A percentile compares a stretch with the other conserved stretches of the same genome.
These are phyloP conservation scores for Kandelia obovata DNA, from an alignment of 345 rosid genomes.

Conservation along the genomic window DNA sequence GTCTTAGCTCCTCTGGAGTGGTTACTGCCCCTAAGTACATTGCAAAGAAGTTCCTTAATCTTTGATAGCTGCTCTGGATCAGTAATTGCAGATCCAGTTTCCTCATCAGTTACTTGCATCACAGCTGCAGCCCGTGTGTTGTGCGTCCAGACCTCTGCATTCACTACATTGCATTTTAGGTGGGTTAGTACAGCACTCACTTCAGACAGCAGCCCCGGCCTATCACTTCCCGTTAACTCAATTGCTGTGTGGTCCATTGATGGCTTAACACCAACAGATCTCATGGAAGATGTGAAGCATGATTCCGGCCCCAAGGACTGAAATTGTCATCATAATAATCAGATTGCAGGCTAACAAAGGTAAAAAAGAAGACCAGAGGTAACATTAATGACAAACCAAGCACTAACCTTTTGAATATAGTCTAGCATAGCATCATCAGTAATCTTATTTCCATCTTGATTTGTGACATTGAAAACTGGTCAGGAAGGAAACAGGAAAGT, in stretches of 20 bases:
- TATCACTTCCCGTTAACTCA: slow-evolving; percentile 83
- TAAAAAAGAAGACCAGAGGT: neutral
- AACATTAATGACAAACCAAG: slow-evolving; percentile 3
- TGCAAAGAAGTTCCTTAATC: slow-evolving; percentile 65
- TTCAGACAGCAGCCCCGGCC: slow-evolving; percentile 92
- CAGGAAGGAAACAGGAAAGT: neutral
- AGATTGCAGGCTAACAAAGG: slow-evolving; percentile 4
- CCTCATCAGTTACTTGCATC: slow-evolving; percentile 75
- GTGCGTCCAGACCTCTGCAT: slow-evolving; percentile 95
- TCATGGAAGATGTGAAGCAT: slow-evolving; percentile 60
- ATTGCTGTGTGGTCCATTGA: slow-evolving; percentile 67
- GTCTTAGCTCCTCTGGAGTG: slow-evolving; percentile 65
- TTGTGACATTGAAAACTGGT: slow-evolving; percentile 84
- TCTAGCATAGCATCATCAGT: slow-evolving; percentile 68
- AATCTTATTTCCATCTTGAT: slow-evolving; percentile 84
- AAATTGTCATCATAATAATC: slow-evolving; percentile 15
- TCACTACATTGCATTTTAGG: slow-evolving; percentile 74
- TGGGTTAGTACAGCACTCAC: slow-evolving; percentile 77
- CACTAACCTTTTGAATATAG: slow-evolving; percentile 67
- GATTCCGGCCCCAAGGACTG: slow-evolving; percentile 86
- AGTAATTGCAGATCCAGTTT: slow-evolving; percentile 56
- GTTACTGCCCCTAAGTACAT: slow-evolving; percentile 78
- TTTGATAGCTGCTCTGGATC: slow-evolving; percentile 59
- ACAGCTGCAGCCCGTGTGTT: slow-evolving; percentile 88
- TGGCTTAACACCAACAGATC: slow-evolving; percentile 67